These are phyloP conservation scores for Aspergillus bridgeri DNA, from an alignment of 495 filamentous ascomycete species.

Conservation along the genomic window DNA sequence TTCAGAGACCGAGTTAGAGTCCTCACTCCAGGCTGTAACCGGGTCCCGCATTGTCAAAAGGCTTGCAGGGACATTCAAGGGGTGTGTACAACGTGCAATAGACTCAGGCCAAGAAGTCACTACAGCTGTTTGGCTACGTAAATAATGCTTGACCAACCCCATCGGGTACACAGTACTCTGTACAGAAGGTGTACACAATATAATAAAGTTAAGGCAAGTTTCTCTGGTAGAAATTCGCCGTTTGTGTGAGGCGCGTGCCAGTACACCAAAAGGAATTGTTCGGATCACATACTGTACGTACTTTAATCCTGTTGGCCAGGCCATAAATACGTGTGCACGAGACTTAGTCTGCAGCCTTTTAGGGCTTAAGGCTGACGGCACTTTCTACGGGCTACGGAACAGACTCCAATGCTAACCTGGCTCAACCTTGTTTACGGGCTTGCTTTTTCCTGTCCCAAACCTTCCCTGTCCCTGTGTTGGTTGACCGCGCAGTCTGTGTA, in stretches of 20 bases:
- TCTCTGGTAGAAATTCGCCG: too few species aligned
- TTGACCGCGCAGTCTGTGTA: not conserved
- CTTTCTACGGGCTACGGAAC: constrained; percentile 15
- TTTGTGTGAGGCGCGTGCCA: too few species aligned
- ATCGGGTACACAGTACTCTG: too few species aligned
- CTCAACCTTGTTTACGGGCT: not conserved
- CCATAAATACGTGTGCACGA: constrained; percentile 14
- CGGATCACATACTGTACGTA: too few species aligned
- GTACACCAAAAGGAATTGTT: too few species aligned
- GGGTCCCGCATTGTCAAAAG: not conserved
- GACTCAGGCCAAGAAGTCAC: not conserved
- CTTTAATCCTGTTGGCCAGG: not conserved
- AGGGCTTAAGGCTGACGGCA: constrained; percentile 39
- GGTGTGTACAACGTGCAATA: not conserved
- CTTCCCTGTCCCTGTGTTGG: not conserved
- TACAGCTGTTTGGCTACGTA: constrained; percentile 11
- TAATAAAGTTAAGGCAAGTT: too few species aligned
- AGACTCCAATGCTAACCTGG: constrained; percentile 7
- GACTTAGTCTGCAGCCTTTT: constrained; percentile 36
- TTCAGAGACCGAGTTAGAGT: not conserved
- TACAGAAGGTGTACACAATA: too few species aligned
- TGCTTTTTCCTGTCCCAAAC: constrained; percentile 1
- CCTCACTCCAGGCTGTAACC: not conserved
- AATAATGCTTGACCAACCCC: constrained; percentile 21
- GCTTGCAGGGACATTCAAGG: not conserved